phyloP scores from a whole-genome alignment of 2,329 filamentous ascomycete genomes.

The Aureobasidium sp. region DNA sequence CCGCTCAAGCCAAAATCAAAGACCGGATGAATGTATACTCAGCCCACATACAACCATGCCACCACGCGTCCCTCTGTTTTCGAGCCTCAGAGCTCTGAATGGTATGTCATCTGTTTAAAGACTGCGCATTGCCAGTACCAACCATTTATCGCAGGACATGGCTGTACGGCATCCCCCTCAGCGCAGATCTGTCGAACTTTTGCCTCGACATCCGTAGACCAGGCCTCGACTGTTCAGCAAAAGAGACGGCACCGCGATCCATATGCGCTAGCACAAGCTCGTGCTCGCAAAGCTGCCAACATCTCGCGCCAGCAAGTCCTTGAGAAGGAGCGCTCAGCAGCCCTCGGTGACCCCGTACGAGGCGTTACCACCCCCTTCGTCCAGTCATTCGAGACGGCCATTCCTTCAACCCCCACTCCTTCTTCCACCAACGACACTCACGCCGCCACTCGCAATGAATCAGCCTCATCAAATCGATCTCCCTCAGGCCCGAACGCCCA shows the following conservation, averaged over 20 bases:
- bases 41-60: constrained; percentile 31
- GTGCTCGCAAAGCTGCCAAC: constrained; percentile 78
- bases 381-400: constrained; percentile 65
- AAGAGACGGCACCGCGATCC: constrained; percentile 67
- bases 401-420: constrained; percentile 28
- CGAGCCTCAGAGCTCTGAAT: constrained; percentile 37
- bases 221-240: constrained; percentile 51
- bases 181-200: constrained; percentile 30
- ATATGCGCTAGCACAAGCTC: constrained; percentile 71
- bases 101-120: constrained; percentile 22
- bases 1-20: constrained; percentile 1
- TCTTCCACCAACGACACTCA: constrained; percentile 4
- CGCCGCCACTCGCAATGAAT: background rate
- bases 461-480: constrained; percentile 15
- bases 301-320: constrained; percentile 66
- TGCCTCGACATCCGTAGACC: constrained; percentile 59
- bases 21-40: background rate
- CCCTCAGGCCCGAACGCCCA: constrained; percentile 22
- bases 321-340: constrained; percentile 54
- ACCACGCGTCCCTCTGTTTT: constrained; percentile 39
- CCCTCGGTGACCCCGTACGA: constrained; percentile 69
- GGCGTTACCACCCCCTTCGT: constrained; percentile 77
- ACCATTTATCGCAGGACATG: background rate
- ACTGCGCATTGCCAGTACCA: background rate
- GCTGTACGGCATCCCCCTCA: constrained; percentile 5